These are phyloP conservation scores for Schwanniomyces yamadae DNA, from an alignment of 805 yeast genomes.

Conservation along the genomic window DNA sequence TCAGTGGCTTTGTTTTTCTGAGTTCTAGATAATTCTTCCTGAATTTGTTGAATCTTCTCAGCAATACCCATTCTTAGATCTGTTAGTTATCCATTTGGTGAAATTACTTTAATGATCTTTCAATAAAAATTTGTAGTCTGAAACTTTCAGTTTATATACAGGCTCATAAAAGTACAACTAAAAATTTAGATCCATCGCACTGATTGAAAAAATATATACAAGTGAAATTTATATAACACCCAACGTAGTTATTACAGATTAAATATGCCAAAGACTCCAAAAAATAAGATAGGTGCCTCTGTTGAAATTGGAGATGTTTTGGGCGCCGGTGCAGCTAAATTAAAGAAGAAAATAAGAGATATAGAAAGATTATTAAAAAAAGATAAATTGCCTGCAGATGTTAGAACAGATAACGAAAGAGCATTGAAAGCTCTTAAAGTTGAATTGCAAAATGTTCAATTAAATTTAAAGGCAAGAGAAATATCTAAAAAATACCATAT, in stretches of 20 bases:
- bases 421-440: constrained; percentile 62
- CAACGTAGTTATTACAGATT: no score
- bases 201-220: not conserved
- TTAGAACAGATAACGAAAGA: constrained; percentile 71
- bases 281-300: constrained; percentile 18
- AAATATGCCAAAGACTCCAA: constrained; percentile 12
- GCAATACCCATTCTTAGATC: constrained; percentile 24
- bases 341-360: constrained; percentile 86
- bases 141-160: constrained; percentile 1
- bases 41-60: constrained; percentile 85
- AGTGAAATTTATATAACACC: not conserved
- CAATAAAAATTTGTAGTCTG: not conserved
- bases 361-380: constrained; percentile 66
- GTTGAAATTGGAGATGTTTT: constrained; percentile 28
- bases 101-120: no score
- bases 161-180: no score
- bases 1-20: constrained; percentile 98
- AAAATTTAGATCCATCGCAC: constrained; percentile 1
- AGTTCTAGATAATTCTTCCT: constrained; percentile 90
- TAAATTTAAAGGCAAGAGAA: constrained; percentile 45
- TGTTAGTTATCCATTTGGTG: not conserved
- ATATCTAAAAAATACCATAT: constrained; percentile 79
- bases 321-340: constrained; percentile 47
- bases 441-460: constrained; percentile 53
- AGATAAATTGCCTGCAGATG: constrained; percentile 61